phyloP scores from a whole-genome alignment of 768 basidiomycete species.

The Sistotremastrum niveocremeum region DNA sequence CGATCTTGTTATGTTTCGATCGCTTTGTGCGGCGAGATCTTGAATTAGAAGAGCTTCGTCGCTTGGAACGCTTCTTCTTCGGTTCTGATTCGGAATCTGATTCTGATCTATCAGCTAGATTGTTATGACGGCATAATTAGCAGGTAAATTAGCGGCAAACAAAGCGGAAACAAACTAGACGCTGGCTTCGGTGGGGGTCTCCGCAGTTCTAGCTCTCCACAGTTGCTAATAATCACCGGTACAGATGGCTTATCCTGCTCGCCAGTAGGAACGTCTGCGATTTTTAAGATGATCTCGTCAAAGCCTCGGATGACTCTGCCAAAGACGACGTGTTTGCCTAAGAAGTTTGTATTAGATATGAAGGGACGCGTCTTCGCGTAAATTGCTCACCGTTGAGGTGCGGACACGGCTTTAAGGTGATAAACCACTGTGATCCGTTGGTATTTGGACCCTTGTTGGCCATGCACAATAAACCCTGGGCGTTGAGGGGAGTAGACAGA shows the following conservation, averaged over 20 bases:
- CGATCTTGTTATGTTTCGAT: conserved; percentile 1
- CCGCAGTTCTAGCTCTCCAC: conserved; percentile 73
- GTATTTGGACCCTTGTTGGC: conserved; percentile 78
- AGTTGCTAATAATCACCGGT: conserved; percentile 58
- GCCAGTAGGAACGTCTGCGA: conserved; percentile 56
- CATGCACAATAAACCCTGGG: conserved; percentile 74
- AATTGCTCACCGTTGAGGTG: conserved; percentile 47
- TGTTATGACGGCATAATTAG: too few relatives aligned
- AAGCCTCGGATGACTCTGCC: conserved; percentile 47
- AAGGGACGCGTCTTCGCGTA: conserved; percentile 23
- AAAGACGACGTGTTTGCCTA: conserved; percentile 50
- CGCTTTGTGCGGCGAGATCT: not conserved
- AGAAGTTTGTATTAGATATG: conserved; percentile 4
- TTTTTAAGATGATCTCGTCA: conserved; percentile 40
- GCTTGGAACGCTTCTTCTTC: too few relatives aligned
- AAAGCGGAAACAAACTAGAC: too few relatives aligned
- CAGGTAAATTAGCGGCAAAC: too few relatives aligned
- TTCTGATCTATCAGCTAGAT: too few relatives aligned
- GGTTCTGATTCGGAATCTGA: too few relatives aligned
- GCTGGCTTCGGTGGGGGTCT: conserved; percentile 14
- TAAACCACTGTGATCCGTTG: conserved; percentile 79
- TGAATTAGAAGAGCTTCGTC: too few relatives aligned
- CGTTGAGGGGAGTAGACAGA: conserved; percentile 45
- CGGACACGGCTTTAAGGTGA: conserved; percentile 63
- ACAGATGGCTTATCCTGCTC: conserved; percentile 58